A percentile compares a stretch with the other conserved stretches of the same genome.
Evolutionary conservation across 495 filamentous ascomycete genomes (phyloP).

Genomic region (Aspergillus nidulans): DNA sequence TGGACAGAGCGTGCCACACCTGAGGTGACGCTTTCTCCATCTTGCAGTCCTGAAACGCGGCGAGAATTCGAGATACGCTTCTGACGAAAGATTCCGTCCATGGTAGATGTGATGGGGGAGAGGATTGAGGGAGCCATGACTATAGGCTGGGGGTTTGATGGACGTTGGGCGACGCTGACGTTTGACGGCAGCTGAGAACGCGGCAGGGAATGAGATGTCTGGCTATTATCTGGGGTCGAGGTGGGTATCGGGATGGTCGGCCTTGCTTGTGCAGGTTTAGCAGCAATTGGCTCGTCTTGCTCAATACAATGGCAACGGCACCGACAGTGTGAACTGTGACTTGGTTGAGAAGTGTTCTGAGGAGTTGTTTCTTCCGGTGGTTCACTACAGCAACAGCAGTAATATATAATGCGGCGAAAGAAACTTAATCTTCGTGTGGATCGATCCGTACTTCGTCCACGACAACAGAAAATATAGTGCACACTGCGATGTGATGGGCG

Average conservation of each 20-base stretch:
- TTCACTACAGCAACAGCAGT: not conserved
- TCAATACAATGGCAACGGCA: not conserved
- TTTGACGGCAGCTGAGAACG: not conserved
- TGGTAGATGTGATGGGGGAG: not conserved
- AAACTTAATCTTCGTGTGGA: not conserved
- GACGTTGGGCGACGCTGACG: not conserved
- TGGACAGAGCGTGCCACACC: not conserved
- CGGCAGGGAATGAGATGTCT: not conserved
- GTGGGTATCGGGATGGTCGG: not conserved
- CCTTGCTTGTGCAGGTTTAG: not conserved
- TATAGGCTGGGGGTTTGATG: not conserved
- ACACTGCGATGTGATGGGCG: not conserved
- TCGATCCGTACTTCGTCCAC: not conserved
- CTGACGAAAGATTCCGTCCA: not conserved
- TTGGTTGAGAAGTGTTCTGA: no score
- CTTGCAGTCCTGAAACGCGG: conserved; percentile 1
- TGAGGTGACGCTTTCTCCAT: not conserved
- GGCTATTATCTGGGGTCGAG: not conserved
- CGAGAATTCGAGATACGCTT: conserved; percentile 5
- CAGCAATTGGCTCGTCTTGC: not conserved
- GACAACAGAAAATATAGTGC: not conserved
- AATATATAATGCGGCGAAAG: not conserved
- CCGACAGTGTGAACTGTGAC: not conserved
- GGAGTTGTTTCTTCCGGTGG: no score
- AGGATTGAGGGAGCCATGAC: conserved; percentile 9